A percentile compares a stretch with the other conserved stretches of the same genome.
These are phyloP conservation scores for Blastocystis sp. DNA, from an alignment of 352 stramenopile genomes.

Conservation along the genomic window DNA sequence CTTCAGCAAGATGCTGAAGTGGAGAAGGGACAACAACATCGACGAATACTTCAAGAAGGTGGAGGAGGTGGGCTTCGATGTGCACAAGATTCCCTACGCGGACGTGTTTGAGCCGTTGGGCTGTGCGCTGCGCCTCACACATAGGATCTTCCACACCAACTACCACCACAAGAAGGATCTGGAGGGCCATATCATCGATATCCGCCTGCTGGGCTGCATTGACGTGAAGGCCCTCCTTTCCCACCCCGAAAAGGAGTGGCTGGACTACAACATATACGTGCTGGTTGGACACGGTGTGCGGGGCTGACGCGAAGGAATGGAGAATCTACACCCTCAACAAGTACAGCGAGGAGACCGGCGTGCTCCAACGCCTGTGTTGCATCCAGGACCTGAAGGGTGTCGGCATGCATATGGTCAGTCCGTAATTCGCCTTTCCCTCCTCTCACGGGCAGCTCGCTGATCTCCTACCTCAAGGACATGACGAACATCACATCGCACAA, in stretches of 20 bases:
- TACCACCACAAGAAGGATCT: conserved; percentile 62
- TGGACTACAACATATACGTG: conserved; percentile 68
- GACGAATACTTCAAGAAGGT: conserved; percentile 67
- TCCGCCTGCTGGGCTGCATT: conserved; percentile 41
- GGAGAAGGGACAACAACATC: conserved; percentile 67
- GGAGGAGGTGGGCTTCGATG: conserved; percentile 49
- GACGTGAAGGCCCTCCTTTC: conserved; percentile 59
- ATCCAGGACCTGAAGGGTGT: conserved; percentile 68
- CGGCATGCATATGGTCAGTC: conserved; percentile 59
- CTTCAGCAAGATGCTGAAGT: conserved; percentile 65
- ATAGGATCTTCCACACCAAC: conserved; percentile 58
- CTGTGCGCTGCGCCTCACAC: not conserved
- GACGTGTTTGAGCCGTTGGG: conserved; percentile 60
- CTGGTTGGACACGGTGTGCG: not conserved
- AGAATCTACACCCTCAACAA: conserved; percentile 65
- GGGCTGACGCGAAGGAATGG: conserved; percentile 45
- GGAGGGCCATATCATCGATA: conserved; percentile 62
- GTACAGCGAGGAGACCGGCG: conserved; percentile 39
- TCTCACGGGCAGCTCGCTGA: conserved; percentile 20
- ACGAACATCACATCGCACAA: conserved; percentile 56
- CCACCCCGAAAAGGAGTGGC: conserved; percentile 41
- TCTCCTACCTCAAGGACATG: conserved; percentile 65
- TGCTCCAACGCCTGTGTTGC: conserved; percentile 33
- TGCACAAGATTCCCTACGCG: conserved; percentile 64
- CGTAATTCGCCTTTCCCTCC: not conserved